Conservation (phyloP, 768 basidiomycete genomes). For the Leccinellum rugosiceps region DNA sequence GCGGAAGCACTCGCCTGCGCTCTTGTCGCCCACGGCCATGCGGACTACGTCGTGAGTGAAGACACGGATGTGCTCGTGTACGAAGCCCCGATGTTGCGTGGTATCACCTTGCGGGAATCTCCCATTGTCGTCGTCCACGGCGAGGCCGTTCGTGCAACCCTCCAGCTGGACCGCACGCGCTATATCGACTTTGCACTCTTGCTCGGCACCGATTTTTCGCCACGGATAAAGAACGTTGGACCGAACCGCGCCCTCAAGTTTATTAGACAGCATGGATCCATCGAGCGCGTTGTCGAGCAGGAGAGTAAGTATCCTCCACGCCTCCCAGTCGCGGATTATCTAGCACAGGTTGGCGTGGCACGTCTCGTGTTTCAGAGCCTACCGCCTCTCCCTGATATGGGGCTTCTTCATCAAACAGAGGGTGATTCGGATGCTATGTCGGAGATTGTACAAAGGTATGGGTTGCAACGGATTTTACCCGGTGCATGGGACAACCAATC, state of each 20-base stretch:
- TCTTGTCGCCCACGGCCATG: constrained; percentile 68
- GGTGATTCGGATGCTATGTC: constrained; percentile 43
- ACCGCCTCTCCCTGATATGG: constrained; percentile 54
- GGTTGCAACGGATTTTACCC: constrained; percentile 41
- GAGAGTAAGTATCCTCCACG: constrained; percentile 53
- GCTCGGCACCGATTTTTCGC: constrained; percentile 88
- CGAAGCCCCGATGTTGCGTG: constrained; percentile 78
- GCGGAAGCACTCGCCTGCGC: constrained; percentile 85
- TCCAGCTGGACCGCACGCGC: constrained; percentile 52
- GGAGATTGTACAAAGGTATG: constrained; percentile 48
- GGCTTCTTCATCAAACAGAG: constrained; percentile 33
- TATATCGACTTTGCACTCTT: constrained; percentile 86
- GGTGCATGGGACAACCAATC: constrained; percentile 42
- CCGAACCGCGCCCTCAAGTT: constrained; percentile 74
- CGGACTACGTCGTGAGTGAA: constrained; percentile 89
- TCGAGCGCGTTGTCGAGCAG: constrained; percentile 62
- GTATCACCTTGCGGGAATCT: constrained; percentile 56
- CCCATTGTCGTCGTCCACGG: constrained; percentile 69
- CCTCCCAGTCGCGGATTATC: constrained; percentile 47
- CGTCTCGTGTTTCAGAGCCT: constrained; percentile 62
- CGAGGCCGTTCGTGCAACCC: constrained; percentile 51
- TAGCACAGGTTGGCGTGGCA: constrained; percentile 61
- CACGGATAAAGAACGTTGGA: constrained; percentile 79
- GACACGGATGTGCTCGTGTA: constrained; percentile 87
- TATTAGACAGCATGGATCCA: constrained; percentile 66